Percentiles rank a stretch among this genome's conserved stretches.
phyloP scores from a whole-genome alignment of 2,329 filamentous ascomycete genomes.

The Raffaelea deltoideospora region DNA sequence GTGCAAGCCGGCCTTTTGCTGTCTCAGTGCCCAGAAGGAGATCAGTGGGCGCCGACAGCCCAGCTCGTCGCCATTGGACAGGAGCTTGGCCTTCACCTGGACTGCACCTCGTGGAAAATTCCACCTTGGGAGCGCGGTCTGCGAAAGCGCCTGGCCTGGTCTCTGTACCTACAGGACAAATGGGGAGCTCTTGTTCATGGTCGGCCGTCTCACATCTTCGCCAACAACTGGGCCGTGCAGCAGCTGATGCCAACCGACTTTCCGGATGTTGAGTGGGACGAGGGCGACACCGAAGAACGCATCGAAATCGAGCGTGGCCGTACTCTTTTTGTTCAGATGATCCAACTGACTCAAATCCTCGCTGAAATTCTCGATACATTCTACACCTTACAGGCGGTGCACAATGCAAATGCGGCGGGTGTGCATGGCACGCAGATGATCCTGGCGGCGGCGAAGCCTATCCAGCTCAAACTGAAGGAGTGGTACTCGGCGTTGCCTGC shows the following conservation, averaged over 20 bases:
- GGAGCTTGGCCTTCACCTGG: slow-evolving; percentile 43
- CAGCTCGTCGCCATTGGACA: slow-evolving; percentile 42
- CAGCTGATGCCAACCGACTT: slow-evolving; percentile 53
- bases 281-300: slow-evolving; percentile 44
- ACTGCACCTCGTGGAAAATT: slow-evolving; percentile 47
- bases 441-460: slow-evolving; percentile 61
- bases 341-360: slow-evolving; percentile 59
- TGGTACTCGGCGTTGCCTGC: slow-evolving; percentile 62
- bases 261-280: slow-evolving; percentile 54
- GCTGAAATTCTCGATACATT: slow-evolving; percentile 72
- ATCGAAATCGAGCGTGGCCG: slow-evolving; percentile 53
- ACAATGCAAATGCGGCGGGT: slow-evolving; percentile 50
- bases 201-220: slow-evolving; percentile 60
- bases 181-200: slow-evolving; percentile 80
- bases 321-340: slow-evolving; percentile 59
- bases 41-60: slow-evolving; percentile 32
- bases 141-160: slow-evolving; percentile 47
- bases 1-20: slow-evolving; percentile 39
- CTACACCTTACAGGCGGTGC: slow-evolving; percentile 65
- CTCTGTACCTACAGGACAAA: slow-evolving; percentile 48
- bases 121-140: slow-evolving; percentile 48
- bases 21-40: slow-evolving; percentile 30
- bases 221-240: slow-evolving; percentile 62
- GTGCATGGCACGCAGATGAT: slow-evolving; percentile 57
- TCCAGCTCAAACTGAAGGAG: slow-evolving; percentile 68